Base-by-base conservation (phyloP, 768 basidiomycete species). In the Pluteus cervinus region DNA sequence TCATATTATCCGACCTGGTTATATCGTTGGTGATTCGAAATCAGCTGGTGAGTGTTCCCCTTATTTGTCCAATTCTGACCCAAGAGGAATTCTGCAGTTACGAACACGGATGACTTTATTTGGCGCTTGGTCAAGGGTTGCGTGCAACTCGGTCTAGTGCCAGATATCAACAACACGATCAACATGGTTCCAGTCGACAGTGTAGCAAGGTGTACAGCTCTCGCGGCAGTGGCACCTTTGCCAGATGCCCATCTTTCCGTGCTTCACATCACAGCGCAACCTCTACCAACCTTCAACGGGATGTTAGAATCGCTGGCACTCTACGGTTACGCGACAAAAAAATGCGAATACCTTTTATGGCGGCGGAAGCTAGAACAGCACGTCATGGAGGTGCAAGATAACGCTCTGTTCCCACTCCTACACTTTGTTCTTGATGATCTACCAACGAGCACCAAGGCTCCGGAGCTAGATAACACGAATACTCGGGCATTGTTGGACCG, bases 111-210 rank as follows among this genome's bases (percentile, higher is more conserved):
- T 50, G 96, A 99, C 57, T 99, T 99, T 62, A 78, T 99, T 39
- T 98, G 94, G 94, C 79, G 96, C 3, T 66, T 99, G 59, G 88
- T 96, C 54, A 98, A 98, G 59, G 96, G 96, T n/a, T 97, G 92
- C 54, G 73, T 97, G 24, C 96, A 99, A 56, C 80, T 98, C n/a
- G 94, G 93, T 1, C 75, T 90, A 26, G 81, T 91, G 2, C 96
- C 96, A 7, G 89, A 99, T 55, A 97, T 99, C 60, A 91, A 96
- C 68, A 99, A 99, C 62, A 85, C 89, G 1, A 75, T 99, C 52
- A 99, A 99, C 63, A 93, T 97, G 84, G 89, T 93, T 6, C 96
- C 96, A 0, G 96, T 98, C 25, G 87, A 98, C 58, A 87, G 93
- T 56, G 93, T 99, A 45, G 92, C 96, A 1, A 74, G 77, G 4